Percentiles rank a stretch among this genome's conserved stretches.
Conservation (phyloP, 2,329 filamentous ascomycete species). For the Lasiodiplodia citricola region DNA sequence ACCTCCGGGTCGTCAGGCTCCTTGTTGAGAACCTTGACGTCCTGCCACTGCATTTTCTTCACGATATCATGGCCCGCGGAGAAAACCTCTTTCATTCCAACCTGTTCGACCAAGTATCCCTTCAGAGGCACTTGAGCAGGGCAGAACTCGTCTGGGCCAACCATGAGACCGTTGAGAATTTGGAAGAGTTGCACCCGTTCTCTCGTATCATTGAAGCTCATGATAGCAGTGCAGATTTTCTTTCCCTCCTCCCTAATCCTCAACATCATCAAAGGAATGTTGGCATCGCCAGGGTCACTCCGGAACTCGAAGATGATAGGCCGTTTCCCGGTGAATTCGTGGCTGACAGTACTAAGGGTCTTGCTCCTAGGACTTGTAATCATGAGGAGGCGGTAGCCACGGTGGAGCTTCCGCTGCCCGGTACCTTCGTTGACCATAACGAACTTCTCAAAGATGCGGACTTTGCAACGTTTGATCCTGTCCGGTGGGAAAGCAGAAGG, state of each 20-base stretch:
- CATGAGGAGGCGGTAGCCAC: constrained; percentile 78
- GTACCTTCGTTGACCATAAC: constrained; percentile 72
- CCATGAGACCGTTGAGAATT: constrained; percentile 72
- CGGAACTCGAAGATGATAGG: constrained; percentile 78
- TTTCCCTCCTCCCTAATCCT: constrained; percentile 68
- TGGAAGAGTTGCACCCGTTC: constrained; percentile 75
- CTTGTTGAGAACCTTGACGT: constrained; percentile 73
- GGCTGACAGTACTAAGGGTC: constrained; percentile 76
- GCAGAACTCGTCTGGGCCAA: constrained; percentile 71
- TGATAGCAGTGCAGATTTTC: constrained; percentile 67
- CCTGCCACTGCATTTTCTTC: constrained; percentile 64
- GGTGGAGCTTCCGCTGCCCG: constrained; percentile 74
- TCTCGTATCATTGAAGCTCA: constrained; percentile 76
- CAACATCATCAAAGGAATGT: constrained; percentile 71
- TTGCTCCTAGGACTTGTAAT: constrained; percentile 79
- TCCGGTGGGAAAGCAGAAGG: constrained; percentile 77
- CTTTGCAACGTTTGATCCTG: constrained; percentile 70
- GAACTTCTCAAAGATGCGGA: constrained; percentile 76
- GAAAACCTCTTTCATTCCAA: constrained; percentile 55
- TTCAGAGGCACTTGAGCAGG: constrained; percentile 71
- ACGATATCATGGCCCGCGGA: constrained; percentile 47
- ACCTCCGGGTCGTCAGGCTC: constrained; percentile 61
- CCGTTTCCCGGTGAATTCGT: constrained; percentile 67
- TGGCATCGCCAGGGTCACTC: constrained; percentile 63
- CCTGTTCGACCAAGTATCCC: constrained; percentile 67